These are phyloP conservation scores for Priceomyces fermenticarens DNA, from an alignment of 805 yeast species.

Conservation along the genomic window DNA sequence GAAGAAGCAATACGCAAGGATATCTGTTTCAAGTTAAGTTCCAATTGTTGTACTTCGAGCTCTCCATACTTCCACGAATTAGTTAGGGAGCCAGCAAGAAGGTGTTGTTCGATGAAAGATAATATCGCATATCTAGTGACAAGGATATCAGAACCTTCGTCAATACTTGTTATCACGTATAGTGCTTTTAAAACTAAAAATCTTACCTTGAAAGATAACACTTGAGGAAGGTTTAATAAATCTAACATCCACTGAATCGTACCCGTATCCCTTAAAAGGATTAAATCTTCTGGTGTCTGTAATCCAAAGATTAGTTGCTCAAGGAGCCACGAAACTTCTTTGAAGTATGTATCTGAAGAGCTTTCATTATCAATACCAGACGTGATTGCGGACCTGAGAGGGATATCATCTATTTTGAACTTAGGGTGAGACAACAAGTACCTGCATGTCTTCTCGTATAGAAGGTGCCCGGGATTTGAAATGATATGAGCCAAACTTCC, in stretches of 20 bases:
- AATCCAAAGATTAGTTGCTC: slow-evolving; percentile 47
- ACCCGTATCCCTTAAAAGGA: slow-evolving; percentile 48
- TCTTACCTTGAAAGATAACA: slow-evolving; percentile 34
- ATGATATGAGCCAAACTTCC: slow-evolving; percentile 58
- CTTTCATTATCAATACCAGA: slow-evolving; percentile 20
- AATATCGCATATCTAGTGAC: slow-evolving; percentile 54
- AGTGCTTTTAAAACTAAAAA: slow-evolving; percentile 41
- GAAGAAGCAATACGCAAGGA: slow-evolving; percentile 42
- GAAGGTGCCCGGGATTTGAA: slow-evolving; percentile 65
- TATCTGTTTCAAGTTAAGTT: slow-evolving; percentile 45
- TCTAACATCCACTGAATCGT: slow-evolving; percentile 68
- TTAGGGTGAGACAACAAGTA: slow-evolving; percentile 61
- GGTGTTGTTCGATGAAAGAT: slow-evolving; percentile 28
- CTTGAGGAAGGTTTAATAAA: slow-evolving; percentile 50
- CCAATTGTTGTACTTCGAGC: slow-evolving; percentile 24
- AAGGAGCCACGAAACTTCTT: slow-evolving; percentile 67
- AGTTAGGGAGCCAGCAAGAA: slow-evolving; percentile 9
- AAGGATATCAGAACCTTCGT: slow-evolving; percentile 56
- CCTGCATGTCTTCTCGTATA: slow-evolving; percentile 69
- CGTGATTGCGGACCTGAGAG: slow-evolving; percentile 41
- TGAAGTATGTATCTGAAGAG: slow-evolving; percentile 47
- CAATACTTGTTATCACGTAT: slow-evolving; percentile 47
- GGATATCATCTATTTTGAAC: slow-evolving; percentile 40
- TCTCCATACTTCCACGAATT: slow-evolving; percentile 8
- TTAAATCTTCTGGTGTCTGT: slow-evolving; percentile 48